Evolutionary conservation across 805 yeast genomes (phyloP).

Genomic region (Kodamaea neixiangensis): DNA sequence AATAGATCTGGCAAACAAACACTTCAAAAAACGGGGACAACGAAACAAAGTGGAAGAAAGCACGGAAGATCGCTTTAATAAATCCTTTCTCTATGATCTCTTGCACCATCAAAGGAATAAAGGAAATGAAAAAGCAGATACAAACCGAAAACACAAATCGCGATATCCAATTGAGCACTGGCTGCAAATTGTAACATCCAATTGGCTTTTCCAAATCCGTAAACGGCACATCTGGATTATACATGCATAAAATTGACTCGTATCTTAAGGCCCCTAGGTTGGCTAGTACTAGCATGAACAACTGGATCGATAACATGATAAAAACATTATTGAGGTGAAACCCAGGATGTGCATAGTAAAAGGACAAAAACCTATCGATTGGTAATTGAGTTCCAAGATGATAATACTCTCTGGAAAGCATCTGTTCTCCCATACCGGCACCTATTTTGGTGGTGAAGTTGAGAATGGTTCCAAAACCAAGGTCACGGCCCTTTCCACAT

Average conservation of each 20-base stretch:
- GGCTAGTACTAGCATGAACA: conserved; percentile 77
- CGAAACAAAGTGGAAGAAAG: conserved; percentile 75
- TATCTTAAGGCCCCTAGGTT: conserved; percentile 77
- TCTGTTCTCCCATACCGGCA: conserved; percentile 98
- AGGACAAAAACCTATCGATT: conserved; percentile 84
- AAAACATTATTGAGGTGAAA: conserved; percentile 90
- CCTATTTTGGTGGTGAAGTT: conserved; percentile 96
- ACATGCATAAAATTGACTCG: conserved; percentile 70
- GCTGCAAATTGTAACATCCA: conserved; percentile 84
- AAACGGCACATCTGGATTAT: conserved; percentile 64
- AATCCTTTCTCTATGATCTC: conserved; percentile 86
- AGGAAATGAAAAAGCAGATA: conserved; percentile 90
- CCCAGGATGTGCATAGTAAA: conserved; percentile 96
- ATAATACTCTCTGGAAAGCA: conserved; percentile 87
- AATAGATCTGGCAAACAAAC: conserved; percentile 90
- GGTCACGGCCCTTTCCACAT: conserved; percentile 95
- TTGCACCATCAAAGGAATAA: conserved; percentile 83
- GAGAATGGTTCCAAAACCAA: conserved; percentile 89
- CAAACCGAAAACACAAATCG: conserved; percentile 87
- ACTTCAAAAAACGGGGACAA: conserved; percentile 92
- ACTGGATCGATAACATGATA: conserved; percentile 81
- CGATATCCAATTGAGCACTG: conserved; percentile 88
- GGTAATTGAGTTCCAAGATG: conserved; percentile 89
- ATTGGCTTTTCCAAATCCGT: conserved; percentile 73
- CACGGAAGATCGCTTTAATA: conserved; percentile 69